phyloP scores from a whole-genome alignment of 2,329 filamentous ascomycete species.

The Claviceps arundinis region DNA sequence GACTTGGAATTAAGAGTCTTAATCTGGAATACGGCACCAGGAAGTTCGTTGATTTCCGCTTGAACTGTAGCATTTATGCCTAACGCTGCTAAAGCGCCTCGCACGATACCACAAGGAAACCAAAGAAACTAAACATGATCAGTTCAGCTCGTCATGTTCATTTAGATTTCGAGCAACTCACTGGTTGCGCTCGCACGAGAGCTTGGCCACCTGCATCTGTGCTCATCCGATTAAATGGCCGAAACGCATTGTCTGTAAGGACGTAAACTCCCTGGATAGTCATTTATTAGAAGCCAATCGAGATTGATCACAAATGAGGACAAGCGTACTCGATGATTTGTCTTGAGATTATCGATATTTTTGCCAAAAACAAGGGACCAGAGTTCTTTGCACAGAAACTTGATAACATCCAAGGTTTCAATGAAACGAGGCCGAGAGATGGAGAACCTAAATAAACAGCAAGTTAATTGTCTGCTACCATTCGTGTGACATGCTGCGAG shows the following conservation, averaged over 20 bases:
- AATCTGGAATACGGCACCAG: slow-evolving; percentile 88
- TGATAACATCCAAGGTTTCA: slow-evolving; percentile 89
- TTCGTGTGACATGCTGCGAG: not conserved
- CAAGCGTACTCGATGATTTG: slow-evolving; percentile 66
- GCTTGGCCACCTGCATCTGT: slow-evolving; percentile 64
- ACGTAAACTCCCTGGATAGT: slow-evolving; percentile 72
- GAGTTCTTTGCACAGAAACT: slow-evolving; percentile 96
- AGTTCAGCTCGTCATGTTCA: not conserved
- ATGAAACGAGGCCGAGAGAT: slow-evolving; percentile 76
- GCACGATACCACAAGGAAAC: slow-evolving; percentile 87
- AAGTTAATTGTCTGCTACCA: not conserved
- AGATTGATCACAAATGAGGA: not conserved
- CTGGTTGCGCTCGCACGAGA: slow-evolving; percentile 62
- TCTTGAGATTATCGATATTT: slow-evolving; percentile 97
- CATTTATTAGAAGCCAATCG: not conserved
- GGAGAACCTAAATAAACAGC: slow-evolving; percentile 48
- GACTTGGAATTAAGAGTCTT: slow-evolving; percentile 62
- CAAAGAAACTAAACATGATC: slow-evolving; percentile 60
- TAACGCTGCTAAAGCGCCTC: slow-evolving; percentile 82
- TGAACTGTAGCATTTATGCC: slow-evolving; percentile 86
- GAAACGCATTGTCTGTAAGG: slow-evolving; percentile 83
- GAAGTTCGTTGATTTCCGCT: slow-evolving; percentile 77
- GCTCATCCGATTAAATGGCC: slow-evolving; percentile 80
- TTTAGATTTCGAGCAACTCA: slow-evolving; percentile 30
- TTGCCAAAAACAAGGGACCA: slow-evolving; percentile 93